phyloP scores from a whole-genome alignment of 2,329 filamentous ascomycete genomes.

The Truncatella angustata region DNA sequence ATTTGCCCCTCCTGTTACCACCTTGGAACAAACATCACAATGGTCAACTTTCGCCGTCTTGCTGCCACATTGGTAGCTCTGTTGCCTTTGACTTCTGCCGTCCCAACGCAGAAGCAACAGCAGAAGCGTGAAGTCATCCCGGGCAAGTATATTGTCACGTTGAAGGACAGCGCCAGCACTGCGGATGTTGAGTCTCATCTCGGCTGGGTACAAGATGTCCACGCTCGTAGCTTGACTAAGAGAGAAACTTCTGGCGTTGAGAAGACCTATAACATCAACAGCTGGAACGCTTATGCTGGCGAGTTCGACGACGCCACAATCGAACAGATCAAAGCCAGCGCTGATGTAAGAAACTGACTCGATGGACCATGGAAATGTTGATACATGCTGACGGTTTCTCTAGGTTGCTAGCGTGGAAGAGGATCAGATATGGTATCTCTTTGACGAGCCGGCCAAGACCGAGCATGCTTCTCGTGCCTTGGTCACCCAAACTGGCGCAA shows the following conservation, averaged over 20 bases:
- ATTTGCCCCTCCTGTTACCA: background rate
- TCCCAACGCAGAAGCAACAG: conserved; percentile 16
- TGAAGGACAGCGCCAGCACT: conserved; percentile 26
- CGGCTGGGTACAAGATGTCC: conserved; percentile 32
- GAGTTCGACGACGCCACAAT: conserved; percentile 42
- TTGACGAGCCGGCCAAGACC: conserved; percentile 18
- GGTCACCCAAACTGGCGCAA: conserved; percentile 31
- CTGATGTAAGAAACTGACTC: conserved; percentile 23
- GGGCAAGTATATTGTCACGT: conserved; percentile 29
- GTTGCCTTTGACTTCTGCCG: conserved; percentile 26
- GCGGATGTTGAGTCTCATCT: conserved; percentile 32
- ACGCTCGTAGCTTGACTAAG: conserved; percentile 33
- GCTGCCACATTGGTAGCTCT: conserved; percentile 28
- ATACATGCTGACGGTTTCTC: conserved; percentile 8
- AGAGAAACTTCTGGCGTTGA: conserved; percentile 36
- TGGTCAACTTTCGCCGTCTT: conserved; percentile 26
- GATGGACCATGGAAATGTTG: background rate
- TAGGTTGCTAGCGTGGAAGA: conserved; percentile 29
- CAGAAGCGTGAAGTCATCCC: conserved; percentile 25
- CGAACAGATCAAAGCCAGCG: conserved; percentile 34
- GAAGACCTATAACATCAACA: conserved; percentile 38
- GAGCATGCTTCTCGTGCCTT: conserved; percentile 20
- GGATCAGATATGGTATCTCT: conserved; percentile 28
- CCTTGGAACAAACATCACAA: conserved; percentile 12
- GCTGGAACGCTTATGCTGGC: conserved; percentile 40